Base-by-base conservation (phyloP, 1,284 basidiomycete genomes). In the Cryptococcus sp. region DNA sequence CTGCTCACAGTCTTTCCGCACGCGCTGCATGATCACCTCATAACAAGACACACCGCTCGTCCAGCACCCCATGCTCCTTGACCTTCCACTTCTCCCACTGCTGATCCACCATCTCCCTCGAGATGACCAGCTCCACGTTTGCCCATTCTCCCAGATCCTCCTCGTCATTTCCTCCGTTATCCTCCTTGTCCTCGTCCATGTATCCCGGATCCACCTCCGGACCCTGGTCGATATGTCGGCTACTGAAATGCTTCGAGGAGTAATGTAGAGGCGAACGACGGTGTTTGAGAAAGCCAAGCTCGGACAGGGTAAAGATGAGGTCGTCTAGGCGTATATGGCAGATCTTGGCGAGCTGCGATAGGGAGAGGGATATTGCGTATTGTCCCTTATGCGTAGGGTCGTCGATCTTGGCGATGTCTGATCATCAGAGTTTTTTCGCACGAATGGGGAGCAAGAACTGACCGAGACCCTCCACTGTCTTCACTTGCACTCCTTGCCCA, bases 251-350 rank as follows among this genome's bases (percentile, higher is more conserved):
- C n/a, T n/a, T n/a, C n/a, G n/a, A n/a, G n/a, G n/a, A n/a, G n/a
- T n/a, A n/a, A n/a, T n/a, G n/a, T n/a, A n/a, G n/a, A n/a, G n/a
- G n/a, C n/a, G n/a, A n/a, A n/a, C 58, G 60, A 0, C 72, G 72
- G 35, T 76, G 72, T 43, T 71, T 73, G 18, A 95, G 76, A 48
- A 97, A 74, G 16, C 91, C 90, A 46, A 86, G 84, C 66, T 95
- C 90, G 47, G 86, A 83, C 47, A 97, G 74, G 1, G 91, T 86
- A 67, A 92, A 88, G 0, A 88, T 85, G 0, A 85, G 81, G 65
- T 97, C 93, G 55, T 97, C 91, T 0, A 82, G 69, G 2, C 89
- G 80, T 46, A 97, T 74, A 69, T 87, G 84, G 36, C 88, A 90
- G 12, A 86, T 86, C 11, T 77, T 76, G 3, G 88, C 83, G 49